Conservation (phyloP, 306 rosid genomes). For the Vachellia pachyceras region DNA sequence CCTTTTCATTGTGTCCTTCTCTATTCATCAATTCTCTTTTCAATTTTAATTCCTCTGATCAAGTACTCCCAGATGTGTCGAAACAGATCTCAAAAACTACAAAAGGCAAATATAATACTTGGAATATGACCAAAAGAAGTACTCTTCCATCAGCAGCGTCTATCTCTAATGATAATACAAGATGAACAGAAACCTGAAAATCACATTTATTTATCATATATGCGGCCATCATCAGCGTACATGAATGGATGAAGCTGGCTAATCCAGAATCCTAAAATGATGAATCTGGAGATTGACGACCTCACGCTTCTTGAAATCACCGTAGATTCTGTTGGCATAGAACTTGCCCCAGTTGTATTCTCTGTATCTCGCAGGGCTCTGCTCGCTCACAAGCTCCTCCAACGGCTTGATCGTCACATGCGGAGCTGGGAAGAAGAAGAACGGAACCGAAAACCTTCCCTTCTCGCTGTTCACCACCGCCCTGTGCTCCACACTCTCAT, state of each 20-base stretch:
- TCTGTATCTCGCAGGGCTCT: conserved; percentile 54
- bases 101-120: not conserved
- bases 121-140: too few relatives aligned
- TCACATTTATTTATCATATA: not conserved
- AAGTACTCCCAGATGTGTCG: too few relatives aligned
- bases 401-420: conserved; percentile 51
- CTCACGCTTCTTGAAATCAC: conserved; percentile 55
- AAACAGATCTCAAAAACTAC: too few relatives aligned
- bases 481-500: conserved; percentile 74
- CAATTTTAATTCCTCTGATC: conserved; percentile 32
- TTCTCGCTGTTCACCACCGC: conserved; percentile 56
- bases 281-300: conserved; percentile 56
- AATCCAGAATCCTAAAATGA: conserved; percentile 44
- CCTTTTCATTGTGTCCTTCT: too few relatives aligned
- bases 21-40: too few relatives aligned
- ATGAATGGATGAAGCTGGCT: not conserved
- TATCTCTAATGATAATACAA: too few relatives aligned
- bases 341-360: conserved; percentile 71
- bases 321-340: conserved; percentile 31
- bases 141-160: too few relatives aligned
- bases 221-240: not conserved
- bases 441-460: conserved; percentile 59
- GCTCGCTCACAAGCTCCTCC: conserved; percentile 54
- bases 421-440: conserved; percentile 63
- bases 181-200: too few relatives aligned